Conservation (phyloP, 2,329 filamentous ascomycete genomes). For the Fusarium sp. region DNA sequence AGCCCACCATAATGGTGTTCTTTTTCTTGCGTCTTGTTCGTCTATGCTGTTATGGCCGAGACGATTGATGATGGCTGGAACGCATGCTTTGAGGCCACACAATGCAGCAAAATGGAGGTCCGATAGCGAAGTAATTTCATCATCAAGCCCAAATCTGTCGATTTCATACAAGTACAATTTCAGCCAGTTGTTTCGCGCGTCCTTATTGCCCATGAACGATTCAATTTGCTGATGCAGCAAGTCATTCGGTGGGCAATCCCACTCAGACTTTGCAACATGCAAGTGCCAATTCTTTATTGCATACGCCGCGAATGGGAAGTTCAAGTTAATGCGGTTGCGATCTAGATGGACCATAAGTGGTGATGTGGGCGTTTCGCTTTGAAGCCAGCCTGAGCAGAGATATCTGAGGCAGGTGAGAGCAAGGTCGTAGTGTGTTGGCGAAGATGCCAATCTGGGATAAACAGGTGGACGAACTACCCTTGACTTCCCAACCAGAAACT, state of each 20-base stretch:
- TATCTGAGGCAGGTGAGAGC: constrained; percentile 35
- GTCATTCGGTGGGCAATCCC: neutral
- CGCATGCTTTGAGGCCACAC: constrained; percentile 18
- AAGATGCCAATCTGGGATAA: constrained; percentile 29
- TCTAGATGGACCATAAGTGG: neutral
- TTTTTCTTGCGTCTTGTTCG: neutral
- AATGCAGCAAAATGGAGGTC: constrained; percentile 28
- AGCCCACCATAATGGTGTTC: constrained; percentile 40
- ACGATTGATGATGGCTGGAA: constrained; percentile 1
- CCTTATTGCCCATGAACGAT: constrained; percentile 4
- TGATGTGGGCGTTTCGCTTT: neutral
- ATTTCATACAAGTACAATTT: neutral
- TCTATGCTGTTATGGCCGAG: neutral
- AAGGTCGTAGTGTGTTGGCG: constrained; percentile 28
- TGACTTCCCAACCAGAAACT: constrained; percentile 30
- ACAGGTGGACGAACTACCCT: neutral
- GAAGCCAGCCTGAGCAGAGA: constrained; percentile 16
- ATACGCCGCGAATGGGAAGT: constrained; percentile 32
- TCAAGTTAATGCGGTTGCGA: constrained; percentile 4
- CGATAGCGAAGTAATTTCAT: neutral
- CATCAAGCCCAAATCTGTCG: neutral
- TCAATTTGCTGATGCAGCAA: constrained; percentile 10
- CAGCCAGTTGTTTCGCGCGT: constrained; percentile 8
- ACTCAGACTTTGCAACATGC: constrained; percentile 13
- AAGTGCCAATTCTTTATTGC: constrained; percentile 21